phyloP scores from a whole-genome alignment of 2,329 filamentous ascomycete genomes.

The Botrytis galanthina region DNA sequence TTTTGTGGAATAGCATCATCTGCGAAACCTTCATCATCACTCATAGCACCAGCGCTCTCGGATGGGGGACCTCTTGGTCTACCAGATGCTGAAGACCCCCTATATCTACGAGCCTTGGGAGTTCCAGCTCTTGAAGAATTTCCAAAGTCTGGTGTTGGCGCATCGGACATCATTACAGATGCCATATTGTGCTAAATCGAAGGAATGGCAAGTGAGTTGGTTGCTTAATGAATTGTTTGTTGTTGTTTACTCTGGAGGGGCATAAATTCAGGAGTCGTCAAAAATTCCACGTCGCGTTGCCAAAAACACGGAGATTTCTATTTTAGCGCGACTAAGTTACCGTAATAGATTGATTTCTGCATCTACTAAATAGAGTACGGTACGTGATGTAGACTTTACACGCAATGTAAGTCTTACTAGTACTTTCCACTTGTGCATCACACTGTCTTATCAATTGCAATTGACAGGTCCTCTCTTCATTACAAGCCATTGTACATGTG shows the following conservation, averaged over 20 bases:
- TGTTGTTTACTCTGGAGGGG: conserved; percentile 30
- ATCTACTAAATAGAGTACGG: not conserved
- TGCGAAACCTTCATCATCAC: conserved; percentile 62
- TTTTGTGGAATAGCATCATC: conserved; percentile 61
- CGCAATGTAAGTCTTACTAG: not conserved
- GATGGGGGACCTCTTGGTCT: conserved; percentile 52
- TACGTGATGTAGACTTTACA: not conserved
- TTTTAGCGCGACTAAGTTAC: conserved; percentile 24
- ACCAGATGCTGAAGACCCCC: conserved; percentile 35
- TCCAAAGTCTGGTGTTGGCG: conserved; percentile 32
- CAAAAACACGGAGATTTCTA: conserved; percentile 26
- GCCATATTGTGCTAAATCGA: conserved; percentile 30
- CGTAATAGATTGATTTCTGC: conserved; percentile 31
- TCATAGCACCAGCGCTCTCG: conserved; percentile 58
- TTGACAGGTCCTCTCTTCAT: not conserved
- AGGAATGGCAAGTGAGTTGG: conserved; percentile 22
- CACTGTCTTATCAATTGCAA: not conserved
- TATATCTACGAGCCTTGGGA: conserved; percentile 29
- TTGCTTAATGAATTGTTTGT: conserved; percentile 23
- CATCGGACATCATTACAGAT: conserved; percentile 39
- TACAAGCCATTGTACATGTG: not conserved
- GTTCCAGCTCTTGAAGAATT: conserved; percentile 33
- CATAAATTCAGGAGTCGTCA: conserved; percentile 25
- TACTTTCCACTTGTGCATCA: not conserved
- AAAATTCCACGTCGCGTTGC: conserved; percentile 22